A percentile compares a stretch with the other conserved stretches of the same genome.
phyloP scores from a whole-genome alignment of 208 protist genomes.

The Jaenimonas drosophilae region DNA sequence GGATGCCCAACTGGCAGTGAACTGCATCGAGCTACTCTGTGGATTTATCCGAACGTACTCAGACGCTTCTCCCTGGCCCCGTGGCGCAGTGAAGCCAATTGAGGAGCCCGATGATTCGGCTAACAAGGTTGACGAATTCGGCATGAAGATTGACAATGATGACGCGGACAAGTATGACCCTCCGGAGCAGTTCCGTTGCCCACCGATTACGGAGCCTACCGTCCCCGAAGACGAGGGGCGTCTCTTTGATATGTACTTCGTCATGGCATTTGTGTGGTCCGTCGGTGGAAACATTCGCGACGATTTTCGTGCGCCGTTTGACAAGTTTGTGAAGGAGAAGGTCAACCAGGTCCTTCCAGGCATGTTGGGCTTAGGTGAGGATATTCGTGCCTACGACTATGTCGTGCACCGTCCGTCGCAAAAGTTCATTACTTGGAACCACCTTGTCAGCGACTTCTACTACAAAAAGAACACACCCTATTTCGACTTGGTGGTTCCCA shows the following conservation, averaged over 20 bases:
- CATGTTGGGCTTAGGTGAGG: conserved; percentile 13
- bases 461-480: conserved; percentile 82
- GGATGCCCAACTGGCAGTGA: conserved; percentile 86
- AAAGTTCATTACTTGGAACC: conserved; percentile 85
- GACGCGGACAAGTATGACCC: conserved; percentile 18
- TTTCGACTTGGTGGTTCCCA: conserved; percentile 95
- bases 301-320: conserved; percentile 79
- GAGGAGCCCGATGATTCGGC: conserved; percentile 14
- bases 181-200: conserved; percentile 64
- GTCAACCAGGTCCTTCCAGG: conserved; percentile 59
- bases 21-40: conserved; percentile 87
- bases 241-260: conserved; percentile 90
- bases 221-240: conserved; percentile 35
- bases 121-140: conserved; percentile 15
- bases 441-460: conserved; percentile 87
- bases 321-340: conserved; percentile 59
- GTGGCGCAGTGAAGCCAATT: conserved; percentile 19
- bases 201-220: conserved; percentile 36
- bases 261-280: conserved; percentile 96
- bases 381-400: conserved; percentile 88
- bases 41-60: conserved; percentile 50
- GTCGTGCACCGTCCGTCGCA: conserved; percentile 85
- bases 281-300: conserved; percentile 92
- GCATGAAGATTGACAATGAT: conserved; percentile 1
- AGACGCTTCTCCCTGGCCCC: conserved; percentile 32